phyloP scores from a whole-genome alignment of 192 early-diverging fungal genomes.

The Coemansia asiatica region DNA sequence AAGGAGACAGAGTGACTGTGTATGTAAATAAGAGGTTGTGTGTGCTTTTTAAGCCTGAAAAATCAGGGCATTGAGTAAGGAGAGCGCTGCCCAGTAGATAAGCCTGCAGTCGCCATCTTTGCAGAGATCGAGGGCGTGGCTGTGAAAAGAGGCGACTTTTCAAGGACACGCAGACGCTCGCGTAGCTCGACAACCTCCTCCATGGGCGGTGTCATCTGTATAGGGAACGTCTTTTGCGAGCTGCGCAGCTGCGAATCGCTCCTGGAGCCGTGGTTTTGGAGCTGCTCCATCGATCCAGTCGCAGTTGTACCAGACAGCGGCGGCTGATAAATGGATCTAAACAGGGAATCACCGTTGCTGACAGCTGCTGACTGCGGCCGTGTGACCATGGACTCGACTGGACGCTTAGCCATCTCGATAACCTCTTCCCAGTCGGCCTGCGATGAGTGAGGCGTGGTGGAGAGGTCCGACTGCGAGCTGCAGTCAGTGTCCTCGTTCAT shows the following conservation, averaged over 20 bases:
- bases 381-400: slow-evolving; percentile 16
- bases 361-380: slow-evolving; percentile 2
- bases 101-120: neutral
- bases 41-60: neutral
- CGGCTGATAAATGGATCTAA: slow-evolving; percentile 24
- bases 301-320: slow-evolving; percentile 30
- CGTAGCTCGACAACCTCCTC: slow-evolving; percentile 44
- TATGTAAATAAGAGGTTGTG: neutral
- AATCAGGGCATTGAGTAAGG: slow-evolving; percentile 24
- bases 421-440: slow-evolving; percentile 54
- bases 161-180: slow-evolving; percentile 29
- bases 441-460: slow-evolving; percentile 21
- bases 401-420: slow-evolving; percentile 39
- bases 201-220: slow-evolving; percentile 45
- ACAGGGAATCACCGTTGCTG: slow-evolving; percentile 18
- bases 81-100: slow-evolving; percentile 17
- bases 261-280: neutral
- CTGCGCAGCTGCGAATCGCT: neutral
- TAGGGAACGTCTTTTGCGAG: slow-evolving; percentile 28
- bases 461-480: neutral
- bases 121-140: neutral
- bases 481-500: slow-evolving; percentile 14
- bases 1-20: neutral
- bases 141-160: slow-evolving; percentile 49
- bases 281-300: slow-evolving; percentile 11